phyloP scores from a whole-genome alignment of 495 filamentous ascomycete genomes.

The Podospora comata region DNA sequence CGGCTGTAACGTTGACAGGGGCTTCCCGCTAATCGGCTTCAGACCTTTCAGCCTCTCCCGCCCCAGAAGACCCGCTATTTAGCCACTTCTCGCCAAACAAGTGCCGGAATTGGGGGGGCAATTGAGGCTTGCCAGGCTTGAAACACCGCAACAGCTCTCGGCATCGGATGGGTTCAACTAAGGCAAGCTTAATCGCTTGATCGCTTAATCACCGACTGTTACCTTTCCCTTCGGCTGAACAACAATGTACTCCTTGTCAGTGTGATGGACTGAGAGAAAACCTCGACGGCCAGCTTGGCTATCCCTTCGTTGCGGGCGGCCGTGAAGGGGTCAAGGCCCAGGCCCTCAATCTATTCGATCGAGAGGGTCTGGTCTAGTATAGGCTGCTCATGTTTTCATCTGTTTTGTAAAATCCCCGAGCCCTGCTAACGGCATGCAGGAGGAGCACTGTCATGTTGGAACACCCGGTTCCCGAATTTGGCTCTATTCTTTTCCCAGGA shows the following conservation, averaged over 20 bases:
- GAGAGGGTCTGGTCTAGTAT: background rate
- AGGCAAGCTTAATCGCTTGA: slow-evolving; percentile 12
- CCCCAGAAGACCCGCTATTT: slow-evolving; percentile 5
- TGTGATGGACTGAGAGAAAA: background rate
- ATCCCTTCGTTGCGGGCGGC: background rate
- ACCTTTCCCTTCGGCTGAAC: slow-evolving; percentile 3
- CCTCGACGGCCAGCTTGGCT: background rate
- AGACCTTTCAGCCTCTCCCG: slow-evolving; percentile 23
- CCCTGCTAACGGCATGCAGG: background rate
- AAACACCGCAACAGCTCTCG: slow-evolving; percentile 23
- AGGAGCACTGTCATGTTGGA: background rate
- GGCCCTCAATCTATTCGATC: background rate
- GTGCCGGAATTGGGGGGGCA: background rate
- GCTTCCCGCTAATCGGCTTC: background rate
- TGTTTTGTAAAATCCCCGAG: background rate
- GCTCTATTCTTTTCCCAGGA: slow-evolving; percentile 3
- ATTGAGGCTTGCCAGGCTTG: slow-evolving; percentile 11
- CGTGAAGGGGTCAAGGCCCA: background rate
- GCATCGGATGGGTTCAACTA: slow-evolving; percentile 19
- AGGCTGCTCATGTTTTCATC: background rate
- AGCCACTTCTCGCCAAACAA: slow-evolving; percentile 8
- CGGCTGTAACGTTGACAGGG: background rate
- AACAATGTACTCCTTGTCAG: background rate
- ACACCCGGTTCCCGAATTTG: background rate
- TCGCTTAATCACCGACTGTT: slow-evolving; percentile 5